These are phyloP conservation scores for Hemisphaericaspora nanyangensis DNA, from an alignment of 805 yeast species.

Conservation along the genomic window DNA sequence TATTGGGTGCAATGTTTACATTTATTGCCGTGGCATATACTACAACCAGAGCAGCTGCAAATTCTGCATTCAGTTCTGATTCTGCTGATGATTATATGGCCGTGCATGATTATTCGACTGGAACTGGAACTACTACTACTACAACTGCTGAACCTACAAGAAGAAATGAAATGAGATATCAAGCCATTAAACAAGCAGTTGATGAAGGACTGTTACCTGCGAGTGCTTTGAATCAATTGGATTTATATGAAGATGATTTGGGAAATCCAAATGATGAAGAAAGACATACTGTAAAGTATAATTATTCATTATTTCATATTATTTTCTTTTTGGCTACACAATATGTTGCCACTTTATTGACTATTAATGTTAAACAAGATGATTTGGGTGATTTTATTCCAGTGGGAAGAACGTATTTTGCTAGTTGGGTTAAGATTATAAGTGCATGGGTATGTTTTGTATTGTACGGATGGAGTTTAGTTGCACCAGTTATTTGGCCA, in stretches of 20 bases:
- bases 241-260: constrained; percentile 49
- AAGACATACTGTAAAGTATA: constrained; percentile 64
- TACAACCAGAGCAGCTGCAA: constrained; percentile 92
- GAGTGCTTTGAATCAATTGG: constrained; percentile 76
- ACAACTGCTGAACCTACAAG: constrained; percentile 43
- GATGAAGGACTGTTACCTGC: constrained; percentile 93
- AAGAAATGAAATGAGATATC: constrained; percentile 72
- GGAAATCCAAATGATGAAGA: constrained; percentile 49
- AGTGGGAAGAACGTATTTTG: constrained; percentile 93
- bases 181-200: constrained; percentile 92
- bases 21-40: constrained; percentile 95
- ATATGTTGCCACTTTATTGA: constrained; percentile 89
- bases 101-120: constrained; percentile 36
- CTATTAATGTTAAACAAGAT: constrained; percentile 85
- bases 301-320: constrained; percentile 82
- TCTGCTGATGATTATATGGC: constrained; percentile 40
- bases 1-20: constrained; percentile 90
- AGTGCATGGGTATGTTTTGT: constrained; percentile 90
- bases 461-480: constrained; percentile 83
- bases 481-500: constrained; percentile 89
- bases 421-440: constrained; percentile 89
- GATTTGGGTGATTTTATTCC: constrained; percentile 89
- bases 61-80: constrained; percentile 40
- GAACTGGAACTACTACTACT: neutral
- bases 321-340: constrained; percentile 95